Evolutionary conservation across 768 basidiomycete genomes (phyloP).

Genomic region (Podaxis sp.): DNA sequence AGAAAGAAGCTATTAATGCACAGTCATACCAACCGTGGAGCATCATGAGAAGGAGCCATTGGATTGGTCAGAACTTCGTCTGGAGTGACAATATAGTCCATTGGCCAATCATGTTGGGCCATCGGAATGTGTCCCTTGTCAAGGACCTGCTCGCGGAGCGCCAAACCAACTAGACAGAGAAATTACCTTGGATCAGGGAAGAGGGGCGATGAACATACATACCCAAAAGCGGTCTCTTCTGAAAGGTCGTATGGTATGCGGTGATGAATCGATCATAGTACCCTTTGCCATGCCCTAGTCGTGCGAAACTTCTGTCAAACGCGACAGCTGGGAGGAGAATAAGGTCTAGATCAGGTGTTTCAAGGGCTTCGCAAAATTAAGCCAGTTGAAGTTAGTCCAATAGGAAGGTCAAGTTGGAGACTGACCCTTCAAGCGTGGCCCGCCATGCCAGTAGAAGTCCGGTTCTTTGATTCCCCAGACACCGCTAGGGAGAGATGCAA

Average conservation of each 20-base stretch:
- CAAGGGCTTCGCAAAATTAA: neutral
- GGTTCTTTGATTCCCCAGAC: slow-evolving; percentile 80
- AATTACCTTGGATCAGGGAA: neutral
- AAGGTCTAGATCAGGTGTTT: slow-evolving; percentile 41
- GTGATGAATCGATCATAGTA: slow-evolving; percentile 77
- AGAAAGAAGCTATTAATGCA: neutral
- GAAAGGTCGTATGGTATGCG: slow-evolving; percentile 40
- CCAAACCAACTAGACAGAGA: slow-evolving; percentile 51
- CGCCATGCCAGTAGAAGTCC: slow-evolving; percentile 33
- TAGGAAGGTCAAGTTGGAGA: slow-evolving; percentile 5
- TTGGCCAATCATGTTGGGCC: slow-evolving; percentile 54
- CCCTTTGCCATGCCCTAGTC: slow-evolving; percentile 80
- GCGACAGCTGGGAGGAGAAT: slow-evolving; percentile 69
- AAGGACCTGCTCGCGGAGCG: slow-evolving; percentile 60
- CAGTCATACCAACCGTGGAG: neutral
- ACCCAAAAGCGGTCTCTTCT: slow-evolving; percentile 58
- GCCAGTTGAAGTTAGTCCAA: slow-evolving; percentile 2
- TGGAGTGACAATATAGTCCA: slow-evolving; percentile 56
- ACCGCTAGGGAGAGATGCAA: slow-evolving; percentile 51
- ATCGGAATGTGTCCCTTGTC: slow-evolving; percentile 48
- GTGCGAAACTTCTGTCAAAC: slow-evolving; percentile 63
- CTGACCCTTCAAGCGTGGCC: slow-evolving; percentile 50
- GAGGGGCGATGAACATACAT: slow-evolving; percentile 16
- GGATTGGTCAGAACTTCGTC: slow-evolving; percentile 20
- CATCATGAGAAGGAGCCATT: neutral